These are phyloP conservation scores for Nitzschia sp. DNA, from an alignment of 108 stramenopile species.

Conservation along the genomic window DNA sequence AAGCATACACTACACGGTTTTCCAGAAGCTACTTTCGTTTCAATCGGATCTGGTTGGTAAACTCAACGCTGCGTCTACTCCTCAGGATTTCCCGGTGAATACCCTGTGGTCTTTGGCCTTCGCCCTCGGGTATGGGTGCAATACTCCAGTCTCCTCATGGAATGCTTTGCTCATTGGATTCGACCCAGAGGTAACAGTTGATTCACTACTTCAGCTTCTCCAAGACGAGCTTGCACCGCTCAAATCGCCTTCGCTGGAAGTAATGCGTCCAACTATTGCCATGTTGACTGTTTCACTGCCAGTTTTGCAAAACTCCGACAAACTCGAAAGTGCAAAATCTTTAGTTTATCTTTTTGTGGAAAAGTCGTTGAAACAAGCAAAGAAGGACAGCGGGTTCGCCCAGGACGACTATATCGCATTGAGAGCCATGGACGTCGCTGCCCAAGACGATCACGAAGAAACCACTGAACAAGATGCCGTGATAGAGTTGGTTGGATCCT, in stretches of 20 bases:
- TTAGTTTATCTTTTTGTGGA: constrained; percentile 3
- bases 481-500: constrained; percentile 16
- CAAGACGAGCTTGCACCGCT: constrained; percentile 3
- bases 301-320: constrained; percentile 4
- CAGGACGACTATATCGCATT: constrained; percentile 24
- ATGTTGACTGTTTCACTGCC: constrained; percentile 45
- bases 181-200: constrained; percentile 27
- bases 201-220: constrained; percentile 3
- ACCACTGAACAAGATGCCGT: constrained; percentile 23
- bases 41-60: constrained; percentile 1
- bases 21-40: constrained; percentile 21
- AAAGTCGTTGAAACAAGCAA: neutral
- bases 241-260: neutral
- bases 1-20: constrained; percentile 57
- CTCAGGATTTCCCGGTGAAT: neutral
- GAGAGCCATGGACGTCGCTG: constrained; percentile 17
- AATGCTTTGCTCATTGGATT: constrained; percentile 39
- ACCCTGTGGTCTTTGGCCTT: constrained; percentile 39
- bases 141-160: constrained; percentile 28
- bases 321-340: neutral
- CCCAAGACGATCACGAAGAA: constrained; percentile 17
- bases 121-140: constrained; percentile 52
- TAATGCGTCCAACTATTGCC: constrained; percentile 25
- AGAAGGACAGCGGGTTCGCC: neutral
- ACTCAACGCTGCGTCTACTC: neutral